Conservation (phyloP, 148 eudicot species). For the Cornus suecica region DNA sequence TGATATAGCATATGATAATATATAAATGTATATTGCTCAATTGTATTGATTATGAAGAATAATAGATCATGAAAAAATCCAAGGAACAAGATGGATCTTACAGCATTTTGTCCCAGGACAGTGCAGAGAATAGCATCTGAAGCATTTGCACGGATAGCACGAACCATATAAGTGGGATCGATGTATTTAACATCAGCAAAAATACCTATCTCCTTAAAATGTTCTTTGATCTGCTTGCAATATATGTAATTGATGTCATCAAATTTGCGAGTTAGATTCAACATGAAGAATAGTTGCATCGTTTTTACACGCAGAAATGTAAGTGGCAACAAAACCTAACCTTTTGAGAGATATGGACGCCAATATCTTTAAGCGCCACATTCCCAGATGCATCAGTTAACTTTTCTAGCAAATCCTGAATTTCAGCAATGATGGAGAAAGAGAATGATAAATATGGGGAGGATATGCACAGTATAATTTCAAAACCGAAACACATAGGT, state of each 20-base stretch:
- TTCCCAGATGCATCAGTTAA: slow-evolving; percentile 48
- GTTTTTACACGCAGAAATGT: background rate
- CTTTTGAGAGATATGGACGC: slow-evolving; percentile 40
- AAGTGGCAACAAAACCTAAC: slow-evolving; percentile 11
- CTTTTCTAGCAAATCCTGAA: slow-evolving; percentile 40
- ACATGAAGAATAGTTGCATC: background rate
- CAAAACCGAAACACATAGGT: background rate
- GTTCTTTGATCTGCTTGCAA: slow-evolving; percentile 33
- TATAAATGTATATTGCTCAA: no score
- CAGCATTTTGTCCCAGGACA: slow-evolving; percentile 56
- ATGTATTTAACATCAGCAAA: slow-evolving; percentile 49
- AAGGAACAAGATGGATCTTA: slow-evolving; percentile 19
- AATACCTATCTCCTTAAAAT: slow-evolving; percentile 38
- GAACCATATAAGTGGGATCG: slow-evolving; percentile 54
- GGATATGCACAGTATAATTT: background rate
- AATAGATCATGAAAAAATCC: background rate
- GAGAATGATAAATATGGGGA: background rate
- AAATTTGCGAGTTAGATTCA: background rate
- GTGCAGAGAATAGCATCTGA: slow-evolving; percentile 49
- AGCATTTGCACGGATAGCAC: slow-evolving; percentile 51
- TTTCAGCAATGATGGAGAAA: background rate
- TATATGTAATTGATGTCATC: background rate
- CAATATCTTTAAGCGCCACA: slow-evolving; percentile 47
- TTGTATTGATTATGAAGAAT: background rate
- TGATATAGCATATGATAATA: background rate